A percentile compares a stretch with the other conserved stretches of the same genome.
Evolutionary conservation across 1,284 basidiomycete genomes (phyloP).

Genomic region (Neonothopanus nambi): DNA sequence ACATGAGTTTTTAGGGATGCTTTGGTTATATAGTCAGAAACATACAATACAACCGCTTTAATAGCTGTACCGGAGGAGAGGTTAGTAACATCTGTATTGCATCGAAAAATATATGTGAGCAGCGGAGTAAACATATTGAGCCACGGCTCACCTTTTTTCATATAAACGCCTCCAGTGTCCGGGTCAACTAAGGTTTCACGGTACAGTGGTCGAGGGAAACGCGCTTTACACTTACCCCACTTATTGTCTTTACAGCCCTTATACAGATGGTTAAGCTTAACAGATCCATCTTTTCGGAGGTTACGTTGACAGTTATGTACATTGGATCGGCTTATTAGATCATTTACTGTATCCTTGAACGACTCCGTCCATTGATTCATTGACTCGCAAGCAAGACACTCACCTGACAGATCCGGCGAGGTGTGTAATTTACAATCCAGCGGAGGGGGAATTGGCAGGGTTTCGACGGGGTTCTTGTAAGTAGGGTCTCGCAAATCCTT

Average conservation of each 20-base stretch:
- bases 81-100: slow-evolving; percentile 33
- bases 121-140: too few relatives aligned
- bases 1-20: slow-evolving; percentile 32
- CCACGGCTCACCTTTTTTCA: too few relatives aligned
- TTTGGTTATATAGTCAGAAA: slow-evolving; percentile 44
- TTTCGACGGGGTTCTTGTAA: slow-evolving; percentile 13
- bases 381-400: neutral
- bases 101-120: too few relatives aligned
- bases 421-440: neutral
- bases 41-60: slow-evolving; percentile 36
- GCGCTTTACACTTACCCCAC: slow-evolving; percentile 25
- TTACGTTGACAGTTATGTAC: slow-evolving; percentile 17
- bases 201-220: slow-evolving; percentile 27
- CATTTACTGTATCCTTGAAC: neutral
- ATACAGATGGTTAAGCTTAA: neutral
- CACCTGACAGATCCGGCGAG: too few relatives aligned
- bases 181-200: slow-evolving; percentile 22
- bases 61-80: slow-evolving; percentile 36
- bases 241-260: slow-evolving; percentile 20
- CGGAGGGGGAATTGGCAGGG: slow-evolving; percentile 16
- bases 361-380: neutral
- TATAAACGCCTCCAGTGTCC: slow-evolving; percentile 27
- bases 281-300: neutral
- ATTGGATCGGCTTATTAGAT: slow-evolving; percentile 3
- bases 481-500: too few relatives aligned